phyloP scores from a whole-genome alignment of 2,329 filamentous ascomycete genomes.

The Nigrospora sphaerica region DNA sequence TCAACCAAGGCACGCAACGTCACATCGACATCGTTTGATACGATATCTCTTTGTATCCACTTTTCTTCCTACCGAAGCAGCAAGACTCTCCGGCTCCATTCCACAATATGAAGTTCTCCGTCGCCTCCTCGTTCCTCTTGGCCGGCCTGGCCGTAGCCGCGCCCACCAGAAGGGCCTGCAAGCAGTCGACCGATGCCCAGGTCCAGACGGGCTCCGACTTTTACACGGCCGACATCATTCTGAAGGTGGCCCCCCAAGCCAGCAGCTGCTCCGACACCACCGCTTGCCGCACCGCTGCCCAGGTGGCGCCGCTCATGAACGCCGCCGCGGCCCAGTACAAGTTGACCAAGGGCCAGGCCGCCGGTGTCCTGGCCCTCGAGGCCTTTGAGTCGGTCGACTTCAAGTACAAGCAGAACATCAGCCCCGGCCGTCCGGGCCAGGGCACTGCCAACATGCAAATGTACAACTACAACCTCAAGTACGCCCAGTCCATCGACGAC shows the following conservation, averaged over 20 bases:
- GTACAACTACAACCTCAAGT: constrained; percentile 34
- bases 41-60: neutral
- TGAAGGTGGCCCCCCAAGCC: constrained; percentile 50
- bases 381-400: constrained; percentile 65
- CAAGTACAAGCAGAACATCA: constrained; percentile 63
- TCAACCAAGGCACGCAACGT: neutral
- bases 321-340: constrained; percentile 13
- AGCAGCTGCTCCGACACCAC: constrained; percentile 40
- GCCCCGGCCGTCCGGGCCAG: constrained; percentile 53
- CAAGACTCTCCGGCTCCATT: neutral
- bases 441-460: constrained; percentile 58
- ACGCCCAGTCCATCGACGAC: constrained; percentile 35
- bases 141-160: constrained; percentile 3
- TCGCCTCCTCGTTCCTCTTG: constrained; percentile 1
- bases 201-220: neutral
- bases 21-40: constrained; percentile 2
- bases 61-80: neutral
- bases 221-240: constrained; percentile 25
- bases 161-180: neutral
- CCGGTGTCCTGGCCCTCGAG: constrained; percentile 64
- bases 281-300: constrained; percentile 60
- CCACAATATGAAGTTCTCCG: constrained; percentile 4
- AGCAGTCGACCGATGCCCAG: neutral
- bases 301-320: constrained; percentile 50
- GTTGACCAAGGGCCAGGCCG: constrained; percentile 45